Percentiles rank a stretch among this genome's conserved stretches.
phyloP scores from a whole-genome alignment of 805 yeast genomes.

The Metschnikowia koreensis region DNA sequence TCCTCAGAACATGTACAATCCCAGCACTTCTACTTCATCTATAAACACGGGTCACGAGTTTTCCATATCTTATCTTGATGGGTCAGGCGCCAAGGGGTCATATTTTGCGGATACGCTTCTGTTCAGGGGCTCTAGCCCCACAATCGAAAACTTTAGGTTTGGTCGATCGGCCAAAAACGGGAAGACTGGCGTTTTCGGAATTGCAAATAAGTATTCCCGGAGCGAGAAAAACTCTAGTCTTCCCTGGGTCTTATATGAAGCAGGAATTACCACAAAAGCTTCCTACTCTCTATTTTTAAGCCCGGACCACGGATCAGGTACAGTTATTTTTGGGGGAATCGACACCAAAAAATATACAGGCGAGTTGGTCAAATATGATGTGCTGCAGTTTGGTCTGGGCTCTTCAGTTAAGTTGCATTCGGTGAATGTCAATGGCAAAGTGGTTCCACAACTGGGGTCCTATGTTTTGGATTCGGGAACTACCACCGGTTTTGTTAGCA shows the following conservation, averaged over 20 bases:
- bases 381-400: neutral
- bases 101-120: conserved; percentile 9
- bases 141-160: conserved; percentile 11
- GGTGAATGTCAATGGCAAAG: conserved; percentile 3
- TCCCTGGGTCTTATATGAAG: conserved; percentile 56
- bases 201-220: conserved; percentile 6
- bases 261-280: conserved; percentile 53
- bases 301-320: conserved; percentile 27
- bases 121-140: conserved; percentile 1
- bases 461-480: conserved; percentile 15
- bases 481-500: conserved; percentile 6
- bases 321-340: conserved; percentile 41
- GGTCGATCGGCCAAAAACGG: conserved; percentile 1
- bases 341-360: conserved; percentile 37
- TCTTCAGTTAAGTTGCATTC: conserved; percentile 3
- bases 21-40: neutral
- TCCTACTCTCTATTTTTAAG: conserved; percentile 65
- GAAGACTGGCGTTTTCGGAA: conserved; percentile 10
- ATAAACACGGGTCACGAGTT: conserved; percentile 4
- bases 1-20: neutral
- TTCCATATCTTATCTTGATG: conserved; percentile 10
- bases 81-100: conserved; percentile 2
- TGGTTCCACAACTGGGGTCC: neutral
- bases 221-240: conserved; percentile 40
- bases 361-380: conserved; percentile 4